Conservation (phyloP, 257 asterid genomes). For the Phtheirospermum japonicum region DNA sequence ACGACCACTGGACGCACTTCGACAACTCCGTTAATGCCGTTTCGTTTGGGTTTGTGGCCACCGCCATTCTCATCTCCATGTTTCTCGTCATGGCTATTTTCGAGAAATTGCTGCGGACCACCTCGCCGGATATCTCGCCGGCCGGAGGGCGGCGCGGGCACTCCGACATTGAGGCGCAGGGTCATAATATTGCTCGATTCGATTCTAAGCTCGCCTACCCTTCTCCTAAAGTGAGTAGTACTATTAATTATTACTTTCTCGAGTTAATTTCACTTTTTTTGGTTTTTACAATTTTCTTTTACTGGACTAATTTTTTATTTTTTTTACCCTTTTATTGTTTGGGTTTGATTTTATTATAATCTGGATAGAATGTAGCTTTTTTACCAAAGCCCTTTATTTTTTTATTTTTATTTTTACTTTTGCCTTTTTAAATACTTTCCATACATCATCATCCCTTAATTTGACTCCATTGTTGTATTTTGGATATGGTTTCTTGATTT, state of each 20-base stretch:
- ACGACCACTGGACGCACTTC: slow-evolving; percentile 84
- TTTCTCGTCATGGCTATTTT: slow-evolving; percentile 91
- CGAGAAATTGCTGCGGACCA: slow-evolving; percentile 69
- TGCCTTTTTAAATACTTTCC: neutral
- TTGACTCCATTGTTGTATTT: neutral
- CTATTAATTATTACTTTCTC: neutral
- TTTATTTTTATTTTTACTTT: neutral
- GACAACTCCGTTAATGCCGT: slow-evolving; percentile 87
- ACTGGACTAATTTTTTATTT: neutral
- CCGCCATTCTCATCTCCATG: slow-evolving; percentile 90
- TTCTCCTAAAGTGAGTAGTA: slow-evolving; percentile 65
- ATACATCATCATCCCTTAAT: neutral
- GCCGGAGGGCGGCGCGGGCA: slow-evolving; percentile 33
- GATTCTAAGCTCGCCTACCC: slow-evolving; percentile 51
- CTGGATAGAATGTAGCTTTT: slow-evolving; percentile 10
- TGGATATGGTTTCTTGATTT: neutral
- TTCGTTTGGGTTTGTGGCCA: slow-evolving; percentile 91
- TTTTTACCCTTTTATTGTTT: slow-evolving; percentile 15
- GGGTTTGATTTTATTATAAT: neutral
- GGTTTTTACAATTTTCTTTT: neutral
- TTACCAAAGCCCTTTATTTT: neutral
- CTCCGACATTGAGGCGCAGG: slow-evolving; percentile 58
- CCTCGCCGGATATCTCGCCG: slow-evolving; percentile 50
- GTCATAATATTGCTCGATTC: slow-evolving; percentile 26
- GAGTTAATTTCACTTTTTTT: neutral